Conservation (phyloP, 345 rosid genomes). For the Gynandropsis gynandra region DNA sequence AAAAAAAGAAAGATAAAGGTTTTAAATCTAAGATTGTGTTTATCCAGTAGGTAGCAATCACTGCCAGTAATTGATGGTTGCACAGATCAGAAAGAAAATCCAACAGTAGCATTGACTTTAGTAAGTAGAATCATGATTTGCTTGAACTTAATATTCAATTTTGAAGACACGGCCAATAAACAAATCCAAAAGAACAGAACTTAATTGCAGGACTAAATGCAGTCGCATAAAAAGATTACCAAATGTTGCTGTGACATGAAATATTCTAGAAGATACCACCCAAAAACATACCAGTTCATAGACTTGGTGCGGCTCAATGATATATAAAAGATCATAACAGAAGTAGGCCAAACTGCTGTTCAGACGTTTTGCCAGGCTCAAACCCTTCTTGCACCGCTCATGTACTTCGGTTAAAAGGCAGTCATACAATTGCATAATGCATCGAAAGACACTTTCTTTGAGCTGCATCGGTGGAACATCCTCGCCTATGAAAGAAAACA, state of each 20-base stretch:
- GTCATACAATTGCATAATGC: slow-evolving; percentile 85
- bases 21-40: too few relatives aligned
- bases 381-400: slow-evolving; percentile 97
- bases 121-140: slow-evolving; percentile 11
- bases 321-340: slow-evolving; percentile 91
- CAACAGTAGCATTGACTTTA: slow-evolving; percentile 9
- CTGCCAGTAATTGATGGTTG: too few relatives aligned
- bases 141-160: neutral
- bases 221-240: neutral
- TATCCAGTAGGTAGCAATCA: too few relatives aligned
- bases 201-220: neutral
- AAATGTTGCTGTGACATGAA: slow-evolving; percentile 3
- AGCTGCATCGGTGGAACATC: slow-evolving; percentile 99
- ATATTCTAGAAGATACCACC: slow-evolving; percentile 7
- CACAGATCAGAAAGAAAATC: too few relatives aligned
- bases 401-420: slow-evolving; percentile 96
- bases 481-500: slow-evolving; percentile 44
- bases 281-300: slow-evolving; percentile 76
- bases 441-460: slow-evolving; percentile 91
- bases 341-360: slow-evolving; percentile 98
- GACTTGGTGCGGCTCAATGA: slow-evolving; percentile 95
- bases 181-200: neutral
- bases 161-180: slow-evolving; percentile 1
- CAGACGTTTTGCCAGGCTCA: slow-evolving; percentile 87
- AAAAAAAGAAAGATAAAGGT: too few relatives aligned